phyloP scores from a whole-genome alignment of 345 rosid species.

The Populus deltoides region DNA sequence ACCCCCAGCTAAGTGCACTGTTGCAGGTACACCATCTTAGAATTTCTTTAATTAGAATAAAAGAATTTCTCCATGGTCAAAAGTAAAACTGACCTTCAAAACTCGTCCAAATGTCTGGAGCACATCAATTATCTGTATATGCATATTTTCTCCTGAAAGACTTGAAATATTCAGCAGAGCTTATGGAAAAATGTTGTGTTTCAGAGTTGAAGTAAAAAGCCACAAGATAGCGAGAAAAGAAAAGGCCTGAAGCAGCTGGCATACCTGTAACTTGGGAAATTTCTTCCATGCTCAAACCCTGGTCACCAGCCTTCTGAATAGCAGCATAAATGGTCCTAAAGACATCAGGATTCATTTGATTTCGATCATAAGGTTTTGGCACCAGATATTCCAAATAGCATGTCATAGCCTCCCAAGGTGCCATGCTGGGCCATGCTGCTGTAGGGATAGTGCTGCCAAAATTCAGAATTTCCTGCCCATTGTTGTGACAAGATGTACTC shows the following conservation, averaged over 20 bases:
- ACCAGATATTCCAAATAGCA: conserved; percentile 46
- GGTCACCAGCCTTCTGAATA: conserved; percentile 92
- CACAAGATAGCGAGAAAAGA: not conserved
- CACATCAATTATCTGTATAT: conserved; percentile 53
- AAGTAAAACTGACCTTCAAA: conserved; percentile 59
- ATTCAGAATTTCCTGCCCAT: conserved; percentile 37
- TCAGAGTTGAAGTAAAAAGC: conserved; percentile 1
- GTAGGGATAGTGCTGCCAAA: conserved; percentile 33
- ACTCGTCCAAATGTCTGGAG: conserved; percentile 81
- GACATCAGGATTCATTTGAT: conserved; percentile 38
- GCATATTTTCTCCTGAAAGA: conserved; percentile 47
- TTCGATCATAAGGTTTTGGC: conserved; percentile 34
- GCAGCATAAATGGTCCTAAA: conserved; percentile 52
- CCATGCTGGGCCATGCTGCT: conserved; percentile 35
- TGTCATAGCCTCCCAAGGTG: conserved; percentile 83
- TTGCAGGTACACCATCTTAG: not conserved
- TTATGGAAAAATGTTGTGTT: not conserved
- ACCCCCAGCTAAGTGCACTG: not conserved
- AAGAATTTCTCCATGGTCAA: not conserved
- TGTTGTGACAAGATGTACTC: conserved; percentile 30
- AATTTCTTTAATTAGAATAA: not conserved
- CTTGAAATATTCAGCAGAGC: conserved; percentile 22
- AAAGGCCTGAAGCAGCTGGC: conserved; percentile 31
- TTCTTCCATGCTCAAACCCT: conserved; percentile 73
- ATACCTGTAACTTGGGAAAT: conserved; percentile 42